Evolutionary conservation across 2,329 filamentous ascomycete genomes (phyloP).

Genomic region (Microthyrium microscopicum): DNA sequence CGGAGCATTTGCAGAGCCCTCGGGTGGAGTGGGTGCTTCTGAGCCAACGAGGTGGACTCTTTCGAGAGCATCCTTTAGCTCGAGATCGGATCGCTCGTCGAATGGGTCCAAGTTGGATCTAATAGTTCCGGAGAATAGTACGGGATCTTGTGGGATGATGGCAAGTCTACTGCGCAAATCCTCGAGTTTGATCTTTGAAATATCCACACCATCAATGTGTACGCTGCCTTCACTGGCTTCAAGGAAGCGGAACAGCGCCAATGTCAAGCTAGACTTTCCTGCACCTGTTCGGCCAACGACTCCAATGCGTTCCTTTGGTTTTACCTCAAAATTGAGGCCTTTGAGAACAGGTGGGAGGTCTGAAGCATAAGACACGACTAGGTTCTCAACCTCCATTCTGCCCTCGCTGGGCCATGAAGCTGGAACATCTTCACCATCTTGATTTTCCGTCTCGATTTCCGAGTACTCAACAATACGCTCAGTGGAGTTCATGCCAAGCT

Average conservation of each 20-base stretch:
- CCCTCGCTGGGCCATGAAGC: conserved; percentile 64
- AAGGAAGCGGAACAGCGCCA: conserved; percentile 64
- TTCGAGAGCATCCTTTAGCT: conserved; percentile 51
- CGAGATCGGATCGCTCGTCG: conserved; percentile 48
- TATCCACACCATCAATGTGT: conserved; percentile 55
- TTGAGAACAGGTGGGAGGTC: conserved; percentile 56
- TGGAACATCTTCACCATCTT: conserved; percentile 38
- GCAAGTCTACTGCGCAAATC: conserved; percentile 57
- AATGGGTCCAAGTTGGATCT: conserved; percentile 66
- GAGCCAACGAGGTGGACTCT: conserved; percentile 47
- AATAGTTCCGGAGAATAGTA: conserved; percentile 65
- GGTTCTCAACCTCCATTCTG: conserved; percentile 52
- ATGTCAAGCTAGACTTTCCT: conserved; percentile 59
- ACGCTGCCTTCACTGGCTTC: conserved; percentile 24
- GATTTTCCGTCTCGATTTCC: conserved; percentile 41
- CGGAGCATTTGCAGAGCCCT: neutral
- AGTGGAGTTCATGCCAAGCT: conserved; percentile 59
- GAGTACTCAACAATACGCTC: conserved; percentile 65
- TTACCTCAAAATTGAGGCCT: conserved; percentile 49
- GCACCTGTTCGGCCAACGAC: conserved; percentile 58
- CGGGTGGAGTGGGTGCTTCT: neutral
- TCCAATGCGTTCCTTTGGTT: conserved; percentile 47
- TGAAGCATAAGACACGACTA: conserved; percentile 55
- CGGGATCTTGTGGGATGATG: conserved; percentile 71
- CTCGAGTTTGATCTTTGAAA: conserved; percentile 52